Base-by-base conservation (phyloP, 2,329 filamentous ascomycete species). In the Cordyceps javanica region DNA sequence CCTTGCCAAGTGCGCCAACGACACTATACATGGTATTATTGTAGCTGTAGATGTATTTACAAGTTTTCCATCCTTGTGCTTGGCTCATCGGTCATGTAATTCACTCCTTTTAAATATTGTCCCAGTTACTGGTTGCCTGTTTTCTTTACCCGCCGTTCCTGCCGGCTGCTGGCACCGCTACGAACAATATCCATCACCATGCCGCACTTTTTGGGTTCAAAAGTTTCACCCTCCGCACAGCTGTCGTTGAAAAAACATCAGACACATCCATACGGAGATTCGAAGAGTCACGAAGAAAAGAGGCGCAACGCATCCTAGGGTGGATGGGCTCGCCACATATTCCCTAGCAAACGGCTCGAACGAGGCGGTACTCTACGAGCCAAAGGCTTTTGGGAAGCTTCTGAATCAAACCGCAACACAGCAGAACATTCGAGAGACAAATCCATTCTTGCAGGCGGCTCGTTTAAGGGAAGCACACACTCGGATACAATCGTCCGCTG, bases 271-370 rank as follows among this genome's bases (percentile, higher is more conserved):
- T 14, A 45, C 25, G n/a, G 6, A 25, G 28, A 21, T 36, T n/a
- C 50, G 11, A 28, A 32, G 30, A 42, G 36, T 23, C 41, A 41
- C 59, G 48, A 44, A 42, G 45, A 60, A 19, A 42, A 51, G 36
- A 58, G 46, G 50, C 63, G 50, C 8, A 50, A 55, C 9, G 25
- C 58, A 21, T 75, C 75, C 5, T 60, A 77, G 19, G 62, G 70
- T 16, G 68, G 67, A 50, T 76, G 78, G 64, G 65, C 81, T 52
- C 74, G 67, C 57, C 77, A 67, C 54, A 69, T 82, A 2, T 67
- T 80, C 10, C 80, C 80, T 0, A 78, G 74, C 60, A 72, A 75
- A 58, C 76, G 74, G 7, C 71, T 77, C 1, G 81, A 83, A 60
- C 73, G 75, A 30, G 79, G 81, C 21, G 75, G 79, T 10, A 82